Conservation (phyloP, 2,329 filamentous ascomycete species). For the Colletotrichum lentis region DNA sequence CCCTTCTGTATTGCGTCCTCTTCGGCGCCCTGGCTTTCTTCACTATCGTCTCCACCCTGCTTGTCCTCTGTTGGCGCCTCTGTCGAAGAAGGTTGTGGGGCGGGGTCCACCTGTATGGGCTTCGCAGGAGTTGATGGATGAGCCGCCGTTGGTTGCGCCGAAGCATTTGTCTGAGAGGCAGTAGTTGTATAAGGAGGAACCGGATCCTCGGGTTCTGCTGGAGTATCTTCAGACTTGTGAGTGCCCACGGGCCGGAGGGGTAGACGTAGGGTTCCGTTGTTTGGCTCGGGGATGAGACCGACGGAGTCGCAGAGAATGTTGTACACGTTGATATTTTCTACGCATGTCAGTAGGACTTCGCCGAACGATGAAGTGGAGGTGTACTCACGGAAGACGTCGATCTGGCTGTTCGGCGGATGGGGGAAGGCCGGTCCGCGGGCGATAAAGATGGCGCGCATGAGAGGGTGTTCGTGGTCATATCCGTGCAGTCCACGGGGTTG, state of each 20-base stretch:
- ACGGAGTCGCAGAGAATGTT: slow-evolving; percentile 93
- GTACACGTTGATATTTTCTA: slow-evolving; percentile 94
- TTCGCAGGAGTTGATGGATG: slow-evolving; percentile 34
- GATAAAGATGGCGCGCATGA: slow-evolving; percentile 96
- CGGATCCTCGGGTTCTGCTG: slow-evolving; percentile 64
- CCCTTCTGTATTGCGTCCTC: slow-evolving; percentile 45
- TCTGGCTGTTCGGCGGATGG: slow-evolving; percentile 79
- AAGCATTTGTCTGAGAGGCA: slow-evolving; percentile 28
- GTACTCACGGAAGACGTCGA: slow-evolving; percentile 84
- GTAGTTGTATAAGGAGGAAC: slow-evolving; percentile 44
- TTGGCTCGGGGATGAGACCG: slow-evolving; percentile 74
- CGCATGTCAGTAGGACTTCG: slow-evolving; percentile 41
- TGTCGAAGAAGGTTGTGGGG: slow-evolving; percentile 39
- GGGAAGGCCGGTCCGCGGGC: slow-evolving; percentile 92
- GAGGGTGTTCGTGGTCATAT: slow-evolving; percentile 91
- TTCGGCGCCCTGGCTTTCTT: slow-evolving; percentile 41
- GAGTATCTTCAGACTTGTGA: slow-evolving; percentile 61
- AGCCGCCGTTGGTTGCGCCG: slow-evolving; percentile 23
- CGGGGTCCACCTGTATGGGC: slow-evolving; percentile 40
- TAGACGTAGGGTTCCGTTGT: slow-evolving; percentile 86
- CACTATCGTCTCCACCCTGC: slow-evolving; percentile 18
- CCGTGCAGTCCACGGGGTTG: slow-evolving; percentile 87
- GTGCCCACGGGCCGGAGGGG: slow-evolving; percentile 71
- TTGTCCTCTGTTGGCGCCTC: slow-evolving; percentile 32
- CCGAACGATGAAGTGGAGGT: background rate